Percentiles rank a stretch among this genome's conserved stretches.
Evolutionary conservation across 495 filamentous ascomycete species (phyloP).

Genomic region (Parathielavia appendiculata): DNA sequence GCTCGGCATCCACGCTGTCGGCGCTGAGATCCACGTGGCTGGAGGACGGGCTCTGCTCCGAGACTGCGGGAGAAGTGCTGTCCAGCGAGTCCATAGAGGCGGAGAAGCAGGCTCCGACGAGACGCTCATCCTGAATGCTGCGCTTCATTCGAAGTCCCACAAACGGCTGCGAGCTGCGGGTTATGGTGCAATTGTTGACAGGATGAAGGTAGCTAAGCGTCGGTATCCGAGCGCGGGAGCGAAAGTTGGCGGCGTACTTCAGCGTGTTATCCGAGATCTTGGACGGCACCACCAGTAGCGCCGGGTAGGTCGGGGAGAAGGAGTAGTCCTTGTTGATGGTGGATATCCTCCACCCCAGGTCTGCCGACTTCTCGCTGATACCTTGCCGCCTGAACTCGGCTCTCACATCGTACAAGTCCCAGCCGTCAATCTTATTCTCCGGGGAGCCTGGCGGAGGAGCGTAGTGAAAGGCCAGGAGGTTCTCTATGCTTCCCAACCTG

Average conservation of each 20-base stretch:
- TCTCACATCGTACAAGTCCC: slow-evolving; percentile 80
- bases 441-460: slow-evolving; percentile 54
- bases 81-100: slow-evolving; percentile 52
- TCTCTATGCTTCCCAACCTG: slow-evolving; percentile 76
- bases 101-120: slow-evolving; percentile 90
- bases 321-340: slow-evolving; percentile 80
- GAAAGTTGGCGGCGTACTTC: slow-evolving; percentile 86
- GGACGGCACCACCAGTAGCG: slow-evolving; percentile 73
- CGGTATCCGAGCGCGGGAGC: slow-evolving; percentile 82
- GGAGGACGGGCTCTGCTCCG: slow-evolving; percentile 54
- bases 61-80: slow-evolving; percentile 15
- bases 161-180: slow-evolving; percentile 86
- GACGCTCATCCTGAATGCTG: slow-evolving; percentile 92
- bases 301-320: slow-evolving; percentile 95
- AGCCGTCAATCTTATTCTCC: slow-evolving; percentile 75
- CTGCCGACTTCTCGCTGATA: slow-evolving; percentile 64
- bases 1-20: slow-evolving; percentile 31
- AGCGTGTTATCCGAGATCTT: slow-evolving; percentile 93
- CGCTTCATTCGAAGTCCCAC: slow-evolving; percentile 83
- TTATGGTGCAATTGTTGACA: slow-evolving; percentile 95
- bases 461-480: slow-evolving; percentile 87
- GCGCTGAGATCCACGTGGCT: slow-evolving; percentile 51
- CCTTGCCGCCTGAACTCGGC: slow-evolving; percentile 79
- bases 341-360: slow-evolving; percentile 85
- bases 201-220: slow-evolving; percentile 89